These are phyloP conservation scores for Chlamydomonas schloesseri DNA, from an alignment of 139 green algal species.

Conservation along the genomic window DNA sequence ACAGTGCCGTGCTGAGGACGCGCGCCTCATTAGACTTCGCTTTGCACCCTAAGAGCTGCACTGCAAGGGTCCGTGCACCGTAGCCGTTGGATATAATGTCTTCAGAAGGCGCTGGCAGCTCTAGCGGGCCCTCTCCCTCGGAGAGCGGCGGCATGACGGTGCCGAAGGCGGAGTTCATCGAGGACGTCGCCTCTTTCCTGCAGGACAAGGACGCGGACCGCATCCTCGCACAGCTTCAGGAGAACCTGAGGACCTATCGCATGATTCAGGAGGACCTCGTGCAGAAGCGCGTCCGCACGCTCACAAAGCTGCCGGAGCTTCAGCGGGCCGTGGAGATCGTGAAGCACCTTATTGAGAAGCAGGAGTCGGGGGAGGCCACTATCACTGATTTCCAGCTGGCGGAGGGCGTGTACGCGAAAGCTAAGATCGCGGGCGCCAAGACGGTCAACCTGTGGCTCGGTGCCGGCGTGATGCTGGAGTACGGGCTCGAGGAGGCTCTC, in stretches of 20 bases:
- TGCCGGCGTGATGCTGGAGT: constrained; percentile 87
- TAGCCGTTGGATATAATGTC: neutral
- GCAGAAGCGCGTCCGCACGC: constrained; percentile 58
- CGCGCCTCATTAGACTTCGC: too few relatives aligned
- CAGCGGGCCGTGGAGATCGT: constrained; percentile 71
- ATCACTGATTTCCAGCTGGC: constrained; percentile 75
- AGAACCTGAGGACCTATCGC: constrained; percentile 55
- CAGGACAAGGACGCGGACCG: constrained; percentile 53
- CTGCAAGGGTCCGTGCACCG: too few relatives aligned
- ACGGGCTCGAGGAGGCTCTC: constrained; percentile 74
- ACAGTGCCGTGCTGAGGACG: too few relatives aligned
- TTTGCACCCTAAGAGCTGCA: too few relatives aligned
- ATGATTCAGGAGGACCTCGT: constrained; percentile 64
- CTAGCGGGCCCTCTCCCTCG: too few relatives aligned
- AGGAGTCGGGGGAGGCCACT: constrained; percentile 20
- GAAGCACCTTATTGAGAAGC: constrained; percentile 51
- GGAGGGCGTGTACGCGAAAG: constrained; percentile 71
- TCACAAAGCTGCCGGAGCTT: constrained; percentile 72
- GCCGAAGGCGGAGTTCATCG: constrained; percentile 69
- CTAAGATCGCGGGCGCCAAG: constrained; percentile 57
- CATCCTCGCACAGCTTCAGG: constrained; percentile 58
- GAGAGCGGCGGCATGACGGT: neutral
- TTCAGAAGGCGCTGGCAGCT: neutral
- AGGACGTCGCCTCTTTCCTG: constrained; percentile 66
- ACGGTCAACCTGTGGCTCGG: constrained; percentile 86